Evolutionary conservation across 176 grass and related monocot species (phyloP).

Genomic region (Musa schizocarpa): DNA sequence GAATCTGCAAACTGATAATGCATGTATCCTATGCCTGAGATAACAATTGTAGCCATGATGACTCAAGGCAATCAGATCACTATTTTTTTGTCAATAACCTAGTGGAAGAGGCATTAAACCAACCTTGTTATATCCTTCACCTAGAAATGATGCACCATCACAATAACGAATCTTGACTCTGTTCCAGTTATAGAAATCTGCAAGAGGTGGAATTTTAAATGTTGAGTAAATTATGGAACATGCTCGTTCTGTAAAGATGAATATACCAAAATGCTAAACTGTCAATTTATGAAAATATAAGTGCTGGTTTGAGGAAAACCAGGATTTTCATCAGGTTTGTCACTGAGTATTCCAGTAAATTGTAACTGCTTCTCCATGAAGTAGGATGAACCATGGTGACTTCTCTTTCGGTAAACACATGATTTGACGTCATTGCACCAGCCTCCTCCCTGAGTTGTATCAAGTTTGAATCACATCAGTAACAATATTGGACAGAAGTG

Average conservation of each 20-base stretch:
- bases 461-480: constrained; percentile 15
- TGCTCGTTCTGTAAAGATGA: neutral
- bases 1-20: neutral
- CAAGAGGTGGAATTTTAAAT: constrained; percentile 6
- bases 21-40: neutral
- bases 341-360: constrained; percentile 91
- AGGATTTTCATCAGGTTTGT: constrained; percentile 82
- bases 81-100: neutral
- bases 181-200: constrained; percentile 99
- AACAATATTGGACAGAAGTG: constrained; percentile 12
- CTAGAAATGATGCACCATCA: constrained; percentile 89
- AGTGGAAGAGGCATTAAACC: constrained; percentile 21
- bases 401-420: constrained; percentile 58
- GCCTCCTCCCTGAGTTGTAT: constrained; percentile 69
- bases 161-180: constrained; percentile 94
- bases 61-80: neutral
- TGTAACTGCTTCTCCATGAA: constrained; percentile 69
- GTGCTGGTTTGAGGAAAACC: constrained; percentile 26
- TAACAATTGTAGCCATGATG: neutral
- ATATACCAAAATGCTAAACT: neutral
- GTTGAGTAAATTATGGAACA: neutral
- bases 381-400: constrained; percentile 72
- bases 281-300: neutral
- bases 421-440: constrained; percentile 73
- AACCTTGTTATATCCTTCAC: constrained; percentile 66